Percentiles rank a stretch among this genome's conserved stretches.
phyloP scores from a whole-genome alignment of 805 yeast species.

The Candida ortonii region DNA sequence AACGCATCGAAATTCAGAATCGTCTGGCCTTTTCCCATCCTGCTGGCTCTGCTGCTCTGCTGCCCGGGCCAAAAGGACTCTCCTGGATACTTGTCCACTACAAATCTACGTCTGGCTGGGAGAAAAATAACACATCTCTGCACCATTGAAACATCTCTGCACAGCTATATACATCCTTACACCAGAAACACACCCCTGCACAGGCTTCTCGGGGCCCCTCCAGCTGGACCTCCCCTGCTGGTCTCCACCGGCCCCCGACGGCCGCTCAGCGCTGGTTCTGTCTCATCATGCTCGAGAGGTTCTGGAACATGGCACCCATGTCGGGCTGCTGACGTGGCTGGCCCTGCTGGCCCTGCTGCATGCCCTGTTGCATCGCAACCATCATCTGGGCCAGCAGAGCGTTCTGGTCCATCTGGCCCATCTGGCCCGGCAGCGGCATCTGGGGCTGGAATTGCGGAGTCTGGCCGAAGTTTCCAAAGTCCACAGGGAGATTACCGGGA shows the following conservation, averaged over 20 bases:
- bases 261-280: slow-evolving; percentile 26
- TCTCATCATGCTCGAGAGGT: slow-evolving; percentile 35
- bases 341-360: slow-evolving; percentile 26
- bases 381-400: slow-evolving; percentile 34
- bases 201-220: no score
- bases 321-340: slow-evolving; percentile 27
- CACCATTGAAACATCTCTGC: no score
- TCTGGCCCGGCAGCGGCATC: slow-evolving; percentile 14
- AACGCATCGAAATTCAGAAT: slow-evolving; percentile 80
- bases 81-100: slow-evolving; percentile 1
- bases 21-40: slow-evolving; percentile 31
- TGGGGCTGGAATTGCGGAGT: slow-evolving; percentile 2
- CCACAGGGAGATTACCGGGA: slow-evolving; percentile 24
- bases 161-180: no score
- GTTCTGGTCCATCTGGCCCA: slow-evolving; percentile 22
- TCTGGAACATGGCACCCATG: slow-evolving; percentile 36
- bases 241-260: no score
- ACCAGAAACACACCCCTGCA: slow-evolving; percentile 1
- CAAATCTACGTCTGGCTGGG: no score
- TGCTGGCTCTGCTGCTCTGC: slow-evolving; percentile 1
- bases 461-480: slow-evolving; percentile 20
- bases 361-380: slow-evolving; percentile 31
- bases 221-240: no score
- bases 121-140: no score
- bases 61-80: no score